These are phyloP conservation scores for Leccinum ponderosum DNA, from an alignment of 1,284 basidiomycete species.

Conservation along the genomic window DNA sequence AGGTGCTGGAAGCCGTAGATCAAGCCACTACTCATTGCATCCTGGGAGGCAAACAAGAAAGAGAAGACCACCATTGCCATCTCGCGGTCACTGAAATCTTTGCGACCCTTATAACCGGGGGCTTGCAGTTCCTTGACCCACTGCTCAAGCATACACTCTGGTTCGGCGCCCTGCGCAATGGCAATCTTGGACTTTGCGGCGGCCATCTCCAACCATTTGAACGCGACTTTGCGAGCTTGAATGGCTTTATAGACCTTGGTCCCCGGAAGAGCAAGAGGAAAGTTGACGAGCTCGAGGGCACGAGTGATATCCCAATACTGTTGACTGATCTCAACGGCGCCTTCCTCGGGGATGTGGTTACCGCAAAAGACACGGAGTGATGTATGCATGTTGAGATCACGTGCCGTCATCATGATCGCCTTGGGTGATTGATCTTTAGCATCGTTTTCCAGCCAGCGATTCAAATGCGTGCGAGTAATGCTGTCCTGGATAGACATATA, in stretches of 20 bases:
- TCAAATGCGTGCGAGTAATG: constrained; percentile 80
- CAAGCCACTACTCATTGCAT: constrained; percentile 94
- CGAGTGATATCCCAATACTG: constrained; percentile 97
- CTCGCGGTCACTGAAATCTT: constrained; percentile 91
- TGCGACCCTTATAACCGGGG: constrained; percentile 73
- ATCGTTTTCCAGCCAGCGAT: constrained; percentile 66
- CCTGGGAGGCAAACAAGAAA: constrained; percentile 97
- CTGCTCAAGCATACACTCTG: constrained; percentile 90
- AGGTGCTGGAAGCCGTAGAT: constrained; percentile 97
- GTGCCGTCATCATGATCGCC: constrained; percentile 88
- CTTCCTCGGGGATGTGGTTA: constrained; percentile 81
- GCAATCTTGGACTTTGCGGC: constrained; percentile 81
- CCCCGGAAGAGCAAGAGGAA: constrained; percentile 93
- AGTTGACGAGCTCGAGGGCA: constrained; percentile 98
- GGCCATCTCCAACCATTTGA: constrained; percentile 83
- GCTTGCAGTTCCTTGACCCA: constrained; percentile 84
- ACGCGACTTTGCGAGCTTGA: constrained; percentile 87
- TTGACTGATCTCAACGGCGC: constrained; percentile 80
- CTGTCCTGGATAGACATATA: constrained; percentile 89
- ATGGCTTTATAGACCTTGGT: constrained; percentile 97
- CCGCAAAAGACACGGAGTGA: constrained; percentile 97
- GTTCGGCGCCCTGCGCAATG: constrained; percentile 82
- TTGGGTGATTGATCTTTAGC: constrained; percentile 51
- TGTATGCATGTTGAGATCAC: constrained; percentile 97
- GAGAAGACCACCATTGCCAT: constrained; percentile 97